Percentiles rank a stretch among this genome's conserved stretches.
Conservation (phyloP, 2,329 filamentous ascomycete genomes). For the Botryotinia convoluta region DNA sequence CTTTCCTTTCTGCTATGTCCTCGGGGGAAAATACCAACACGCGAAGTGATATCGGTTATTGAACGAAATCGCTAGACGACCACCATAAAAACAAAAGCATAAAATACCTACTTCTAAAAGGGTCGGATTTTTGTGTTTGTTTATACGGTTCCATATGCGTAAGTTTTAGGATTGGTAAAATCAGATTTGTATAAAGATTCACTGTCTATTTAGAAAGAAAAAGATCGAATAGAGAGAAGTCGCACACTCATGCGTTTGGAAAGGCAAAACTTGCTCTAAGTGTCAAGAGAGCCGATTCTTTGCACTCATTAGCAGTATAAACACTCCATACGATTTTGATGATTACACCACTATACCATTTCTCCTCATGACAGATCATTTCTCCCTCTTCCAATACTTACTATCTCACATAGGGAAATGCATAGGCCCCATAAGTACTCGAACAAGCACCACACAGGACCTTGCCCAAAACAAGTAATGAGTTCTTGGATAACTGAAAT, state of each 20-base stretch:
- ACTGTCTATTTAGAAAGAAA: too few species aligned
- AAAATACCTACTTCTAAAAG: background rate
- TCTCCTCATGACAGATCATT: too few species aligned
- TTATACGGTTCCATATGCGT: background rate
- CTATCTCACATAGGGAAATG: too few species aligned
- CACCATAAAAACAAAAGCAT: background rate
- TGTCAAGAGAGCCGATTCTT: background rate
- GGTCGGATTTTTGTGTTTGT: background rate
- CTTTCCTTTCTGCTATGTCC: background rate
- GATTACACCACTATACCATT: too few species aligned
- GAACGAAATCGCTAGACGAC: background rate
- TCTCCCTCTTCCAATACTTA: background rate
- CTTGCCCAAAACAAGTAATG: background rate
- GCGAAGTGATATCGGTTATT: background rate
- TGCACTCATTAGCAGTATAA: too few species aligned
- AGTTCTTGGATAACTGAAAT: background rate
- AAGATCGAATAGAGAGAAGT: background rate
- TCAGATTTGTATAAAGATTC: too few species aligned
- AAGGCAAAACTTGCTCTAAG: background rate
- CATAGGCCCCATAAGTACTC: rapidly evolving
- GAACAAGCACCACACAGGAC: rapidly evolving
- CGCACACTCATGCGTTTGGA: background rate
- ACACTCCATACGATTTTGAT: background rate
- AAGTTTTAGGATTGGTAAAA: background rate
- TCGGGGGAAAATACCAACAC: too few species aligned